Percentiles rank a stretch among this genome's conserved stretches.
Evolutionary conservation across 768 basidiomycete genomes (phyloP).

Genomic region (Neoboletus subvelutipes): DNA sequence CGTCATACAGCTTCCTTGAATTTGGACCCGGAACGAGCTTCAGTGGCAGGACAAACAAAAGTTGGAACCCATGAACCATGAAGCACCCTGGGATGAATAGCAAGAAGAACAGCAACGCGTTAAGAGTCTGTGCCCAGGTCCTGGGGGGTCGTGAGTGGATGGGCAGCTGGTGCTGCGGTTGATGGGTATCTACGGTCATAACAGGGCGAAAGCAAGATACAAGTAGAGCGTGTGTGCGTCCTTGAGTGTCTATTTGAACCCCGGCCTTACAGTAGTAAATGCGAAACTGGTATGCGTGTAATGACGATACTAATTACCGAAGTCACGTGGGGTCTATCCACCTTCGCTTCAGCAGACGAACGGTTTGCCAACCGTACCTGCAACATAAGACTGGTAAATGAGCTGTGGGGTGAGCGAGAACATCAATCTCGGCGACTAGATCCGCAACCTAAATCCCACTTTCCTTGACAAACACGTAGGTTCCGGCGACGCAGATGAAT

Average conservation of each 20-base stretch:
- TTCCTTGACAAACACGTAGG: constrained; percentile 51
- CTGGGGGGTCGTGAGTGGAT: constrained; percentile 52
- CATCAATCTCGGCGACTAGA: constrained; percentile 1
- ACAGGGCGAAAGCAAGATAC: not conserved
- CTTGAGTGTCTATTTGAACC: constrained; percentile 15
- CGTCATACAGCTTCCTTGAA: constrained; percentile 57
- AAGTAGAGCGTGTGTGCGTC: not conserved
- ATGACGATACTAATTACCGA: constrained; percentile 11
- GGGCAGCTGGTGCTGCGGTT: constrained; percentile 43
- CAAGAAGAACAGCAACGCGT: constrained; percentile 51
- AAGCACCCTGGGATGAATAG: constrained; percentile 65
- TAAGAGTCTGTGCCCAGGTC: constrained; percentile 51
- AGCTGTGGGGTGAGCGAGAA: constrained; percentile 30
- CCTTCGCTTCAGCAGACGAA: constrained; percentile 32
- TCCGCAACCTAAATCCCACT: constrained; percentile 2
- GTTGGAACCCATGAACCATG: constrained; percentile 71
- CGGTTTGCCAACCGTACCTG: constrained; percentile 41
- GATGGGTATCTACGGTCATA: constrained; percentile 21
- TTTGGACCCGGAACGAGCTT: constrained; percentile 59
- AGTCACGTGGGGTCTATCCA: constrained; percentile 28
- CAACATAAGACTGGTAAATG: constrained; percentile 44
- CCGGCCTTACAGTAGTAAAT: not conserved
- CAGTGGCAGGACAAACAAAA: constrained; percentile 68
- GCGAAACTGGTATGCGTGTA: constrained; percentile 9
- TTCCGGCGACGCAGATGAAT: constrained; percentile 43